Conservation (phyloP, 2,329 filamentous ascomycete species). For the Bipolaris zeicola region DNA sequence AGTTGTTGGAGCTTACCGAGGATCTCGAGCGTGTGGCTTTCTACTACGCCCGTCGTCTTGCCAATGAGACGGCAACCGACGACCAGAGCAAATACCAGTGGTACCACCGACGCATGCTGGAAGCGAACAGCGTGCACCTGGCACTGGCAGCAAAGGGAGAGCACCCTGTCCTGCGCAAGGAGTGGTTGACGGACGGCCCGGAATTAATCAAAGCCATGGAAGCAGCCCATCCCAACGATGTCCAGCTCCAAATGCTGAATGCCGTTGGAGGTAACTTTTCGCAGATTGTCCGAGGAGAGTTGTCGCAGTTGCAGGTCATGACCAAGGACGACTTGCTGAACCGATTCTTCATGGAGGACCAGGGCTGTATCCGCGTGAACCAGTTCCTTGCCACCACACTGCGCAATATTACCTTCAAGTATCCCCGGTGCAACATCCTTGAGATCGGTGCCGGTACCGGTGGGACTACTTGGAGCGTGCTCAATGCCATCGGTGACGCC, state of each 20-base stretch:
- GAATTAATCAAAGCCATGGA: background rate
- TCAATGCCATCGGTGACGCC: slow-evolving; percentile 2
- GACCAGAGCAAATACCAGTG: background rate
- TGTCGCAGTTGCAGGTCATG: background rate
- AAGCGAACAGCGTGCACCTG: no score
- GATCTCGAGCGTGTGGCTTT: background rate
- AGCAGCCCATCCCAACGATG: background rate
- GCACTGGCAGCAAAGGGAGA: no score
- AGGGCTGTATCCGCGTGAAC: background rate
- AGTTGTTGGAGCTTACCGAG: background rate
- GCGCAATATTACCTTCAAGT: background rate
- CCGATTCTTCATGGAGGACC: background rate
- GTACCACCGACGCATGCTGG: no score
- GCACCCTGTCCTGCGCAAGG: background rate
- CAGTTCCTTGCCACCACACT: background rate
- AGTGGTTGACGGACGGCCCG: background rate
- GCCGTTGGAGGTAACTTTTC: background rate
- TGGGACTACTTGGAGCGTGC: slow-evolving; percentile 5
- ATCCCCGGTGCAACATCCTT: background rate
- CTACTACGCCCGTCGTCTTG: background rate
- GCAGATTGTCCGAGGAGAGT: background rate
- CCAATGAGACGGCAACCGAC: background rate
- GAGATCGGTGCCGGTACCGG: slow-evolving; percentile 1
- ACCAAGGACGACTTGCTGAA: background rate
- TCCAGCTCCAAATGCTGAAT: background rate